These are phyloP conservation scores for Solanum hybrid DNA, from an alignment of 305 asterid species.

Conservation along the genomic window DNA sequence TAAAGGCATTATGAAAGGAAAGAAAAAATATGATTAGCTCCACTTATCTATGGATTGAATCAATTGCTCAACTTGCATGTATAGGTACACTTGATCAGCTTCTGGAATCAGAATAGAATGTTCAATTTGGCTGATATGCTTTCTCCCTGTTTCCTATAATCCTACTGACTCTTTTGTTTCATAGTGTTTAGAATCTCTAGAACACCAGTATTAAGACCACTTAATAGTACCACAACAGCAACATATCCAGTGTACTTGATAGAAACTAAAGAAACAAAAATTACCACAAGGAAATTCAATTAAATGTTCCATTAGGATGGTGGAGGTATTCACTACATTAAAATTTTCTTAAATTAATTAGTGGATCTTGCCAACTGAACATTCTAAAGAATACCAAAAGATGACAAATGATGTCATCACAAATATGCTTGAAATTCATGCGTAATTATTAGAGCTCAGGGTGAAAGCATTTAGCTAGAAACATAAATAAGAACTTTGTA, in stretches of 20 bases:
- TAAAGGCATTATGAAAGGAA: neutral
- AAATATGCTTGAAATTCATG: neutral
- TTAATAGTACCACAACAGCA: neutral
- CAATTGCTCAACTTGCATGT: neutral
- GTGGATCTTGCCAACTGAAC: neutral
- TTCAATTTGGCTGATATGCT: neutral
- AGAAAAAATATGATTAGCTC: neutral
- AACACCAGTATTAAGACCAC: neutral
- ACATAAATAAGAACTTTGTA: neutral
- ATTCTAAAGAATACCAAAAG: neutral
- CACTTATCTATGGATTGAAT: neutral
- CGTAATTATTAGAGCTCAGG: neutral
- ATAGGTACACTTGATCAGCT: neutral
- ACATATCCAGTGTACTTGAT: neutral
- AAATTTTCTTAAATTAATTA: neutral
- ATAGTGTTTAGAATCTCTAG: neutral
- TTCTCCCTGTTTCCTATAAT: neutral
- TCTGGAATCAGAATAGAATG: neutral
- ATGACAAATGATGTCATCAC: neutral
- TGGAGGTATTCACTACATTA: neutral
- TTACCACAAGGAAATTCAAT: neutral
- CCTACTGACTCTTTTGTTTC: neutral
- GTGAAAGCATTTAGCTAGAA: neutral
- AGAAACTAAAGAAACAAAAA: neutral
- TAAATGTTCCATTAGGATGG: neutral